Percentiles rank a stretch among this genome's conserved stretches.
phyloP scores from a whole-genome alignment of 2,329 filamentous ascomycete species.

The Orbilia quercus region DNA sequence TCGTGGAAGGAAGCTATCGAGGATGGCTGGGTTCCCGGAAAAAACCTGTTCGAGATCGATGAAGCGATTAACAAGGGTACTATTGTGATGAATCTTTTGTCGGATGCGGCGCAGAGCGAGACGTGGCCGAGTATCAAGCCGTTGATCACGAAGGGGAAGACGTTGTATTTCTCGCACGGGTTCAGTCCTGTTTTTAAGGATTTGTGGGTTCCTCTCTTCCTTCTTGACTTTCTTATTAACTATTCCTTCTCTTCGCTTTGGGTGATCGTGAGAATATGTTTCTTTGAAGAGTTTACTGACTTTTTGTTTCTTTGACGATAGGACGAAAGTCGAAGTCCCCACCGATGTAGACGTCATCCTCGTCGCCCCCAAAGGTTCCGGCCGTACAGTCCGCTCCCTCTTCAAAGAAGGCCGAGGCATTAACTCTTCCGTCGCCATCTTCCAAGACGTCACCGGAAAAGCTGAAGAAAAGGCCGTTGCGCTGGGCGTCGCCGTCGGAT shows the following conservation, averaged over 20 bases:
- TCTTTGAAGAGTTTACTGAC: no score
- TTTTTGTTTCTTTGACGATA: background rate
- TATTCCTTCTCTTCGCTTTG: no score
- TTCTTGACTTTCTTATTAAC: no score
- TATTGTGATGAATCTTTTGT: conserved; percentile 99
- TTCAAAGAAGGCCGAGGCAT: conserved; percentile 99
- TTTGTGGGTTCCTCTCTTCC: conserved; percentile 64
- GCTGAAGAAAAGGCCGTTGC: conserved; percentile 98
- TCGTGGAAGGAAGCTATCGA: conserved; percentile 98
- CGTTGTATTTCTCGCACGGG: conserved; percentile 99
- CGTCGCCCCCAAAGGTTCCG: conserved; percentile 98
- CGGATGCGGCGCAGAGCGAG: conserved; percentile 96
- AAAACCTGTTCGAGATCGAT: conserved; percentile 98
- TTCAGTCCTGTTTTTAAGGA: conserved; percentile 99
- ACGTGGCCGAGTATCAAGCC: conserved; percentile 99
- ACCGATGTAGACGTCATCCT: conserved; percentile 98
- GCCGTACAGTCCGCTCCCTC: conserved; percentile 96
- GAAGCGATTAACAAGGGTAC: conserved; percentile 93
- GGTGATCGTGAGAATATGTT: no score
- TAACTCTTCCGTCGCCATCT: conserved; percentile 99
- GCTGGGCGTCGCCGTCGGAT: conserved; percentile 92
- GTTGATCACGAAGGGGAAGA: conserved; percentile 99
- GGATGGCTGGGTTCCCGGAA: conserved; percentile 97
- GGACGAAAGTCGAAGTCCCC: conserved; percentile 96
- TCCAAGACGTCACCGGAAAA: conserved; percentile 97